Evolutionary conservation across 192 early-diverging fungal genomes (phyloP).

Genomic region (Backusella macrospora): DNA sequence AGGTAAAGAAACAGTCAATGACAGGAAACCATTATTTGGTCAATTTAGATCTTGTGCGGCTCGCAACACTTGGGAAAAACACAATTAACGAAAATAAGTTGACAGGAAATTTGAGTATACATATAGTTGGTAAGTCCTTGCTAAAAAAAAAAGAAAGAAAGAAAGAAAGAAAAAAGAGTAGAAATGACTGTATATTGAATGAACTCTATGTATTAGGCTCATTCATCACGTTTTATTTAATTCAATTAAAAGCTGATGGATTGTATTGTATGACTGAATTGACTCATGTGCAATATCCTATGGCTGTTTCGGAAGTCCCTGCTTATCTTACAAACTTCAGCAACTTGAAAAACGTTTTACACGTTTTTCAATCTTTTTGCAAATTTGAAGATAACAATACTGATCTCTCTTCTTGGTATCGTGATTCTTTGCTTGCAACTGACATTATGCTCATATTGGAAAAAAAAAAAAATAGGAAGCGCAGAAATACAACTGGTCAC

Average conservation of each 20-base stretch:
- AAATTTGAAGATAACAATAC: conserved; percentile 14
- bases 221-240: conserved; percentile 20
- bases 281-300: conserved; percentile 11
- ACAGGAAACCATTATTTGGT: conserved; percentile 20
- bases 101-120: conserved; percentile 2
- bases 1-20: conserved; percentile 19
- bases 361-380: conserved; percentile 20
- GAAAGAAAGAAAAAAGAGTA: neutral
- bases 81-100: neutral
- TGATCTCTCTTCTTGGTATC: conserved; percentile 19
- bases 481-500: conserved; percentile 10
- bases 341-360: conserved; percentile 4
- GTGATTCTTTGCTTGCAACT: conserved; percentile 17
- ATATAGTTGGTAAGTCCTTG: conserved; percentile 14
- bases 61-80: conserved; percentile 7
- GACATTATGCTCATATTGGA: conserved; percentile 22
- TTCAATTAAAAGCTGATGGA: conserved; percentile 9
- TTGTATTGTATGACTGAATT: conserved; percentile 20
- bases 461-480: conserved; percentile 22
- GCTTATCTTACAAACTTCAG: conserved; percentile 22
- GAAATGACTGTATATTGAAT: conserved; percentile 22
- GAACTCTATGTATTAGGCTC: conserved; percentile 9
- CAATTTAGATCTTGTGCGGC: conserved; percentile 23
- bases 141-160: conserved; percentile 1
- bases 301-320: conserved; percentile 24